phyloP scores from a whole-genome alignment of 2,329 filamentous ascomycete species.

The Aspergillus sp. region DNA sequence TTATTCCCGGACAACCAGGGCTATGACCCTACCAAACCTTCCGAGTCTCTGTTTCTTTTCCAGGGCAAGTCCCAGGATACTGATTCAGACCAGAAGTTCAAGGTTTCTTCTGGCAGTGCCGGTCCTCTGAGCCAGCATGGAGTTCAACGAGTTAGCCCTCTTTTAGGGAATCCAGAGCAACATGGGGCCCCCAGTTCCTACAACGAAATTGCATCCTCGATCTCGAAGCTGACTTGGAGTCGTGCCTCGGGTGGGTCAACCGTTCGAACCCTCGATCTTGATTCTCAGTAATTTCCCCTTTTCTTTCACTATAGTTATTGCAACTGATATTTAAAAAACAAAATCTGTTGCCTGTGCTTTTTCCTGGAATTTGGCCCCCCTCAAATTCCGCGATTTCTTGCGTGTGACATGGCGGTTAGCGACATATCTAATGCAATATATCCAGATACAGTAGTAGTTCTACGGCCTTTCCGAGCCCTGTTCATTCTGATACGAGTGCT shows the following conservation, averaged over 20 bases:
- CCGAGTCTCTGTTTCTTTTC: slow-evolving; percentile 11
- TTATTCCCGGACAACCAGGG: slow-evolving; percentile 12
- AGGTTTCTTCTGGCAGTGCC: slow-evolving; percentile 13
- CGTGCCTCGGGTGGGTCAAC: slow-evolving; percentile 19
- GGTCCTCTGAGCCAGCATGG: slow-evolving; percentile 12
- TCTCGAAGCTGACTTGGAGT: slow-evolving; percentile 11
- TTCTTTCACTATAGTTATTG: slow-evolving; percentile 1
- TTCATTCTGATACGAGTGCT: slow-evolving; percentile 22
- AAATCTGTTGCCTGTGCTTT: too few species aligned
- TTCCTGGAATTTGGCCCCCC: background rate
- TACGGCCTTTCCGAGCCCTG: slow-evolving; percentile 22
- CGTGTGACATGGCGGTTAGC: background rate
- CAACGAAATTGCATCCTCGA: slow-evolving; percentile 13
- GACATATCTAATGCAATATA: slow-evolving; percentile 11
- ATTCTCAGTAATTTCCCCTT: slow-evolving; percentile 26
- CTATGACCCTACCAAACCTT: slow-evolving; percentile 13
- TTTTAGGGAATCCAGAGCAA: slow-evolving; percentile 7
- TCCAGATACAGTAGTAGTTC: slow-evolving; percentile 23
- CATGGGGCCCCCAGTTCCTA: slow-evolving; percentile 11
- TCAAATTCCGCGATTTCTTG: background rate
- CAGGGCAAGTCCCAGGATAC: slow-evolving; percentile 12
- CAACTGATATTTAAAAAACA: too few species aligned
- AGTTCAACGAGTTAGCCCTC: slow-evolving; percentile 12
- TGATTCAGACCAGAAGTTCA: slow-evolving; percentile 17
- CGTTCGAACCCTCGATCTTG: slow-evolving; percentile 23